phyloP scores from a whole-genome alignment of 2,329 filamentous ascomycete species.

The Stemphylium beticola region DNA sequence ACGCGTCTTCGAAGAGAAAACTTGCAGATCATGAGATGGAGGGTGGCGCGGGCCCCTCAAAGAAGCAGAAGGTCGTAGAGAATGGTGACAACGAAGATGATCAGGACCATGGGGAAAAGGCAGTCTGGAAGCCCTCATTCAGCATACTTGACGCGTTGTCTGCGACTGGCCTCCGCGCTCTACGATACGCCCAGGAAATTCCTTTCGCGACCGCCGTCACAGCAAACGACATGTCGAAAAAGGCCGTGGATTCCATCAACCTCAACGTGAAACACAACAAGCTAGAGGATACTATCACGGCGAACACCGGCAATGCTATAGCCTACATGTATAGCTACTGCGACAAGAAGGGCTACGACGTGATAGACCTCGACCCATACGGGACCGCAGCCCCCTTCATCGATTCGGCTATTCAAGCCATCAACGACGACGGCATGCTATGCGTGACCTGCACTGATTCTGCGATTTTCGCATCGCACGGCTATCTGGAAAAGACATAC shows the following conservation, averaged over 20 bases:
- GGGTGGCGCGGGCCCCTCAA: constrained; percentile 20
- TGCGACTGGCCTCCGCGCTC: constrained; percentile 86
- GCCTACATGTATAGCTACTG: constrained; percentile 86
- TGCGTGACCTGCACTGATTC: constrained; percentile 98
- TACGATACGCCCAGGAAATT: constrained; percentile 91
- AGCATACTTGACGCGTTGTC: constrained; percentile 93
- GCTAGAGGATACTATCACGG: constrained; percentile 71
- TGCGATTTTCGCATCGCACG: constrained; percentile 90
- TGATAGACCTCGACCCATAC: constrained; percentile 96
- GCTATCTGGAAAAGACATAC: constrained; percentile 93
- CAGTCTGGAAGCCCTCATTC: constrained; percentile 35
- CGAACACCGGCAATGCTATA: constrained; percentile 82
- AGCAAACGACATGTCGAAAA: constrained; percentile 84
- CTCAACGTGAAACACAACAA: constrained; percentile 85
- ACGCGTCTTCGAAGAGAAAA: constrained; percentile 34
- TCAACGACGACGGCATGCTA: constrained; percentile 86
- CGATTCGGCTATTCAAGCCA: constrained; percentile 84
- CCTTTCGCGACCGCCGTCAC: constrained; percentile 82
- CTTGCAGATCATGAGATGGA: constrained; percentile 23
- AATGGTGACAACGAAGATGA: constrained; percentile 18
- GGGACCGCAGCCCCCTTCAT: constrained; percentile 92
- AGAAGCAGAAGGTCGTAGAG: constrained; percentile 36
- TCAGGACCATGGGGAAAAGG: constrained; percentile 1
- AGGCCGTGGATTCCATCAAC: constrained; percentile 80
- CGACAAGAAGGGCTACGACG: constrained; percentile 72